phyloP scores from a whole-genome alignment of 345 rosid genomes.

The Eucalyptus regnans region DNA sequence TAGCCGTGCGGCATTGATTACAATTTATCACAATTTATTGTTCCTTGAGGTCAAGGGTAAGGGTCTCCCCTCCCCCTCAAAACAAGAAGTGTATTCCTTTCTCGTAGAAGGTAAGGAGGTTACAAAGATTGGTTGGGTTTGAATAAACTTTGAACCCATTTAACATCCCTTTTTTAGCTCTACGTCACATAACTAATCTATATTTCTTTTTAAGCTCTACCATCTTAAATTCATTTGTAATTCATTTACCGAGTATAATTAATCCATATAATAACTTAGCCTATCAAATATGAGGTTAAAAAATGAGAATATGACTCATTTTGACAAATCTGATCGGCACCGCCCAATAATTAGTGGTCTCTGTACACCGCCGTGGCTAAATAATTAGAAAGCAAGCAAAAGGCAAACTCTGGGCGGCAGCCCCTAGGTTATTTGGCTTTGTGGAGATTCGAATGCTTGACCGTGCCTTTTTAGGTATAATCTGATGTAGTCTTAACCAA shows the following conservation, averaged over 20 bases:
- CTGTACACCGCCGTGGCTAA: neutral
- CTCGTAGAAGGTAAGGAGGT: neutral
- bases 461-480: neutral
- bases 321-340: neutral
- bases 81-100: neutral
- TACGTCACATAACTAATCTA: neutral
- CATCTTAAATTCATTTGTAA: neutral
- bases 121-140: neutral
- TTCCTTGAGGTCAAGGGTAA: too few relatives aligned
- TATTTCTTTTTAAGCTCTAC: too few relatives aligned
- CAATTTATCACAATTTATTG: too few relatives aligned
- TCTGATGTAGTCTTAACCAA: neutral
- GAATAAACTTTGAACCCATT: neutral
- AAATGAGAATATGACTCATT: neutral
- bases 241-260: neutral
- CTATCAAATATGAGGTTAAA: accelerated
- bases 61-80: too few relatives aligned
- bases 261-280: neutral
- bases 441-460: neutral
- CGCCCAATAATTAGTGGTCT: neutral
- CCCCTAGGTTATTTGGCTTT: neutral
- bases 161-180: too few relatives aligned
- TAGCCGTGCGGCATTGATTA: neutral
- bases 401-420: neutral
- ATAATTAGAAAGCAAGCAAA: neutral